A percentile compares a stretch with the other conserved stretches of the same genome.
phyloP scores from a whole-genome alignment of 176 grass and related monocot species.

The Oryza brachyantha region DNA sequence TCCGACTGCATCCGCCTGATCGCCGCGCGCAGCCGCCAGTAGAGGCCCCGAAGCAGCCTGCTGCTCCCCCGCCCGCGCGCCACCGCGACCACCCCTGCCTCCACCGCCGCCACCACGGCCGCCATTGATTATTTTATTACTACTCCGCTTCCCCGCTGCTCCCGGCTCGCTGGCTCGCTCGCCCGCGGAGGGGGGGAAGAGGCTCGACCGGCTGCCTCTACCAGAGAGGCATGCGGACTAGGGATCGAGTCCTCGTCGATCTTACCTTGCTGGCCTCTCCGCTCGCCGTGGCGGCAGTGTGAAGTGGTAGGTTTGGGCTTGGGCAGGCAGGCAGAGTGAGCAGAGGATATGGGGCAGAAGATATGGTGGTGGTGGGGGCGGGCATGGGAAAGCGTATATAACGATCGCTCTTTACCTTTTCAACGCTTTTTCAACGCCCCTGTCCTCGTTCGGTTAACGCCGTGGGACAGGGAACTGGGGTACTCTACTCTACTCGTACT shows the following conservation, averaged over 20 bases:
- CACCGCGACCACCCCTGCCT: conserved; percentile 49
- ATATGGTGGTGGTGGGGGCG: neutral
- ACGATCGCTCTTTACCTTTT: neutral
- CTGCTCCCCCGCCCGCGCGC: conserved; percentile 41
- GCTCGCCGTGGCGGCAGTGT: neutral
- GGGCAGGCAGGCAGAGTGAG: neutral
- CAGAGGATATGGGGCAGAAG: conserved; percentile 4
- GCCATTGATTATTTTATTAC: too few species aligned
- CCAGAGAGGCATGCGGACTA: neutral
- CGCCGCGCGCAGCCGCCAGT: conserved; percentile 66
- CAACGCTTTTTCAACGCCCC: neutral
- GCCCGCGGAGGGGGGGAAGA: too few species aligned
- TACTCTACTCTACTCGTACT: neutral
- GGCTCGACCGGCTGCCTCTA: neutral
- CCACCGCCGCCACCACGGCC: conserved; percentile 44
- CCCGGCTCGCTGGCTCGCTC: too few species aligned
- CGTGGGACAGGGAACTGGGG: neutral
- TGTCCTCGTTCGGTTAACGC: neutral
- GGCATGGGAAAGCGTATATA: conserved; percentile 26
- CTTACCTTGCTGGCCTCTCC: too few species aligned
- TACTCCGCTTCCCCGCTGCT: too few species aligned
- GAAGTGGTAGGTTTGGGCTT: conserved; percentile 16
- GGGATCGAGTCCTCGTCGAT: too few species aligned
- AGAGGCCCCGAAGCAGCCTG: conserved; percentile 54
- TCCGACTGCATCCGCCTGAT: conserved; percentile 59